Evolutionary conservation across 169 alveolate genomes (phyloP), one percentile per base, ranked within the genome.

Genomic region (Theileria orientalis): DNA sequence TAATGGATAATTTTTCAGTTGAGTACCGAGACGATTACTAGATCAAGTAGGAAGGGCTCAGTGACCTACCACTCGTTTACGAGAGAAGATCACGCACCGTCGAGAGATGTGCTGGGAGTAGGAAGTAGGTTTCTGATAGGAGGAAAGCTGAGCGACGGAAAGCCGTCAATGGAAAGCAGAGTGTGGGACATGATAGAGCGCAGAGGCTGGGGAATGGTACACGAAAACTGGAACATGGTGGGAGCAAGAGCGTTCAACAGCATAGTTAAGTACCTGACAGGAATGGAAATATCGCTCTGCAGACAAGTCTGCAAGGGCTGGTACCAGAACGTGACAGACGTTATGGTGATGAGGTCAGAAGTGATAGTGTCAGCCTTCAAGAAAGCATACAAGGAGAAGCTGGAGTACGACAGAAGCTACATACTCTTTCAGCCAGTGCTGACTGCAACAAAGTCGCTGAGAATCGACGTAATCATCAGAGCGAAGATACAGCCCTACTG

Each of bases 391-490:
- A 54, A 69, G 46, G 84, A 77, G 44, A 59, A 66, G 47, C 68
- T 82, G 42, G 84, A 64, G 32, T 74, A 49, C 30, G 76, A 66
- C 19, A 16, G 83, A 2, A 42, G 77, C 8, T 82, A 66, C 59
- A 56, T 82, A 47, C 62, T 73, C 25, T 72, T 72, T 47, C 79
- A 72, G 33, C 83, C 89, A n/a, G 74, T 82, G 3, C 54, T 73
- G 25, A 82, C 84, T 13, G 79, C 85, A 2, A 76, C 35, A 64
- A 82, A 82, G 44, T 23, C 78, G 37, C 49, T 74, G 76, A 68
- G 85, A 21, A 82, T 82, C 23, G 89, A 82, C 80, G 68, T 82
- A 11, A 68, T 74, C 13, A 29, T 82, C 13, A 60, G 85, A 0
- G 89, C 89, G 11, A 42, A 49, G 7, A 74, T 74, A 0, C 14